Evolutionary conservation across 2,329 filamentous ascomycete species (phyloP).

Genomic region (Monosporascus sp.): DNA sequence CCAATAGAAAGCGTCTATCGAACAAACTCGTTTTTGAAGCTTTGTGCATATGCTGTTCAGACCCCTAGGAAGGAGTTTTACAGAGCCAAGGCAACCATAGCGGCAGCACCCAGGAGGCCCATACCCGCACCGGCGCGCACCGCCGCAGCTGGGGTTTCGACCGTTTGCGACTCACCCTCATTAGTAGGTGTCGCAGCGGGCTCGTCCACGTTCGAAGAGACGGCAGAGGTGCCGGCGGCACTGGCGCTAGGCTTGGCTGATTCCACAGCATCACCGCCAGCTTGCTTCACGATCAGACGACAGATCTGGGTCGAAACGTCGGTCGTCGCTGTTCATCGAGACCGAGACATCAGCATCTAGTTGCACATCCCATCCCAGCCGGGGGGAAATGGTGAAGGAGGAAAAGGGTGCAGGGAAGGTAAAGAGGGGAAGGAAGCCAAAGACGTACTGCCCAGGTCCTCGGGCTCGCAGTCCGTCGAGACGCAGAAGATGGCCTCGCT

Average conservation of each 20-base stretch:
- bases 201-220: too few species aligned
- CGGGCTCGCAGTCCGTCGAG: constrained; percentile 26
- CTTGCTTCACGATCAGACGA: constrained; percentile 9
- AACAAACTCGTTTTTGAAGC: too few species aligned
- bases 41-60: too few species aligned
- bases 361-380: too few species aligned
- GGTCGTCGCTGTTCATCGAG: constrained; percentile 13
- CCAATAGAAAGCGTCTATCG: too few species aligned
- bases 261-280: constrained; percentile 8
- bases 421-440: background rate
- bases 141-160: constrained; percentile 14
- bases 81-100: constrained; percentile 26
- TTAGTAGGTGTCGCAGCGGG: background rate
- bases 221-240: constrained; percentile 3
- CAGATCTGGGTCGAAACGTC: constrained; percentile 22
- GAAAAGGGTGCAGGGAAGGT: background rate
- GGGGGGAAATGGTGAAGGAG: too few species aligned
- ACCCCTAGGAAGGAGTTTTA: constrained; percentile 10
- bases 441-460: constrained; percentile 32
- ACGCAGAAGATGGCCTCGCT: constrained; percentile 31
- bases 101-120: constrained; percentile 26
- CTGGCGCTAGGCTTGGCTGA: constrained; percentile 9
- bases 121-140: constrained; percentile 20
- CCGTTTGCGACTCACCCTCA: background rate
- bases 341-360: too few species aligned